Evolutionary conservation across 352 stramenopile genomes (phyloP).

Genomic region (Globisporangium barbulae): DNA sequence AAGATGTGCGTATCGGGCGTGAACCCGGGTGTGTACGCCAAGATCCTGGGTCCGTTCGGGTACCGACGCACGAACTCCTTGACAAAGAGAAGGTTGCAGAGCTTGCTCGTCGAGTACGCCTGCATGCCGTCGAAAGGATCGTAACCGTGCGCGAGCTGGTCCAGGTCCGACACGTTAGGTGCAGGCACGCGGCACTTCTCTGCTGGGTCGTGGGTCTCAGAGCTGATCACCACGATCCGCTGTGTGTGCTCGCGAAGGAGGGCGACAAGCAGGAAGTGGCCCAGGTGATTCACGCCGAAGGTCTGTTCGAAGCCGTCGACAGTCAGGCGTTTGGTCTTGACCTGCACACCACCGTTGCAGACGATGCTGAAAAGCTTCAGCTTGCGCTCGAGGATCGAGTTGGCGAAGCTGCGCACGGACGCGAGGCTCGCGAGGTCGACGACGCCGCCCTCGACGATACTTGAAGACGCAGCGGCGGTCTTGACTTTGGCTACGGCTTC

Average conservation of each 20-base stretch:
- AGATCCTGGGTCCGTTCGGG: constrained; percentile 18
- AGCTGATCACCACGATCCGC: constrained; percentile 24
- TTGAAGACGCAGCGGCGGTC: constrained; percentile 1
- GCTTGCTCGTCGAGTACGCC: constrained; percentile 31
- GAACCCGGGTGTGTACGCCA: constrained; percentile 26
- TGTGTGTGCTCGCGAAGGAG: constrained; percentile 21
- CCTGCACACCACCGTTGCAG: constrained; percentile 40
- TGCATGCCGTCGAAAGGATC: constrained; percentile 17
- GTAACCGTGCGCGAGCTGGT: constrained; percentile 21
- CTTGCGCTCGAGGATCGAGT: constrained; percentile 14
- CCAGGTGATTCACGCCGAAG: constrained; percentile 38
- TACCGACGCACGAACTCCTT: constrained; percentile 25
- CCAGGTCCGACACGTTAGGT: constrained; percentile 24
- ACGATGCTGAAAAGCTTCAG: constrained; percentile 28
- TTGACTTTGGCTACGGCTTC: constrained; percentile 18
- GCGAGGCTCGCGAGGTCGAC: constrained; percentile 34
- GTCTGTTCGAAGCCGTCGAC: constrained; percentile 37
- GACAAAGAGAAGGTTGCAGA: constrained; percentile 27
- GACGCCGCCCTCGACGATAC: constrained; percentile 22
- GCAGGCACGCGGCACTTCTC: constrained; percentile 17
- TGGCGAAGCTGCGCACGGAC: constrained; percentile 23
- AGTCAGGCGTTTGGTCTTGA: constrained; percentile 17
- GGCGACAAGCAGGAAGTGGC: constrained; percentile 33
- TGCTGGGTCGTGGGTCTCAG: constrained; percentile 27
- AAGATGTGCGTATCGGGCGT: constrained; percentile 22